Conservation (phyloP, 352 stramenopile species). For the Phytophthora sansomeana region DNA sequence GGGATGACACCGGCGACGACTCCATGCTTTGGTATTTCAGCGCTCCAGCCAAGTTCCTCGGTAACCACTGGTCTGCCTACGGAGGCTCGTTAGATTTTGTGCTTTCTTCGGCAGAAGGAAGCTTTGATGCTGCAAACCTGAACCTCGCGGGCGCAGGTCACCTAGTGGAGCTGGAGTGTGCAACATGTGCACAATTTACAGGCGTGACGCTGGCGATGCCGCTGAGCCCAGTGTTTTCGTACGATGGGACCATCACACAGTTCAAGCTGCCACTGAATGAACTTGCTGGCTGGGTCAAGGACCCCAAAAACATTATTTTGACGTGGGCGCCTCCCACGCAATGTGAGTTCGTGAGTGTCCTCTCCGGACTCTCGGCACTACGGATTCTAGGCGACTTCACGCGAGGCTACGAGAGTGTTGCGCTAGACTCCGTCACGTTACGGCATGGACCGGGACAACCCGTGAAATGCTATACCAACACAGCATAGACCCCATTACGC, state of each 20-base stretch:
- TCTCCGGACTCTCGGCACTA: slow-evolving; percentile 86
- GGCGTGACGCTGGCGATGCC: slow-evolving; percentile 90
- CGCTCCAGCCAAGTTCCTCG: slow-evolving; percentile 85
- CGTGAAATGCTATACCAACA: slow-evolving; percentile 41
- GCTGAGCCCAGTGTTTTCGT: slow-evolving; percentile 76
- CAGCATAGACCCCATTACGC: slow-evolving; percentile 21
- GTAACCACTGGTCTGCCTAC: slow-evolving; percentile 91
- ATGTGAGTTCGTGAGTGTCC: slow-evolving; percentile 91
- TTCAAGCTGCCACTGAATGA: slow-evolving; percentile 87
- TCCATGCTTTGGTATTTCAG: slow-evolving; percentile 90
- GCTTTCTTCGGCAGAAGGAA: slow-evolving; percentile 90
- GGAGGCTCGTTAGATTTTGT: slow-evolving; percentile 91
- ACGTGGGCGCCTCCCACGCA: slow-evolving; percentile 71
- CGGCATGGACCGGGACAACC: slow-evolving; percentile 58
- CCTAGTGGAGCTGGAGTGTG: slow-evolving; percentile 90
- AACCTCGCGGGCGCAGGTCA: slow-evolving; percentile 70
- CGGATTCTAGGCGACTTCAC: slow-evolving; percentile 93
- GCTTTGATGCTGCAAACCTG: slow-evolving; percentile 82
- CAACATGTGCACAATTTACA: slow-evolving; percentile 79
- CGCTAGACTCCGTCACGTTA: slow-evolving; percentile 85
- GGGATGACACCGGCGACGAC: slow-evolving; percentile 73
- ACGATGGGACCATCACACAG: slow-evolving; percentile 82
- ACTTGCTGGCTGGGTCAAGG: slow-evolving; percentile 88
- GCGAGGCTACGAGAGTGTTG: slow-evolving; percentile 89
- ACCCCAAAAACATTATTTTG: slow-evolving; percentile 91